Conservation (phyloP, 148 eudicot species). For the Nyssa sinensis region DNA sequence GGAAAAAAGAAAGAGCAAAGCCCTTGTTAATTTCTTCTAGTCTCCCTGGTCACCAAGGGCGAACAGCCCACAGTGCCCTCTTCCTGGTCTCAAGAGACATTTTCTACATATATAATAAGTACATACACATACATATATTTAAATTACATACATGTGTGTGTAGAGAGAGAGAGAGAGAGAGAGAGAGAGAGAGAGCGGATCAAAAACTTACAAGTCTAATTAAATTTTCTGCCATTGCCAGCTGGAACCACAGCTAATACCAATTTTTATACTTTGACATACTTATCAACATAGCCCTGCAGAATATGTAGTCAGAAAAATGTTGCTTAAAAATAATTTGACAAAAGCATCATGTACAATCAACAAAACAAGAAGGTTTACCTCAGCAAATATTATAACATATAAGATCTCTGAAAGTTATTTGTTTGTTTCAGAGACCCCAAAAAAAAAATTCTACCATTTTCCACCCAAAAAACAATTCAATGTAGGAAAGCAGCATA, state of each 20-base stretch:
- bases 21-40: too few relatives aligned
- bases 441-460: not conserved
- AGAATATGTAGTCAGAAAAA: slow-evolving; percentile 12
- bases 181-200: not conserved
- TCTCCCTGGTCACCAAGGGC: too few relatives aligned
- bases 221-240: not conserved
- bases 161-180: too few relatives aligned
- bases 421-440: not conserved
- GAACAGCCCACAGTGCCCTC: too few relatives aligned
- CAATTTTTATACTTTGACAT: slow-evolving; percentile 55
- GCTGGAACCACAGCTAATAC: slow-evolving; percentile 15
- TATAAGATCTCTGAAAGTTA: not conserved
- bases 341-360: not conserved
- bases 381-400: not conserved
- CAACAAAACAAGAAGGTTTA: not conserved
- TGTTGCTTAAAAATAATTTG: not conserved
- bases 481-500: not conserved
- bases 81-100: too few relatives aligned
- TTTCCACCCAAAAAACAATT: not conserved
- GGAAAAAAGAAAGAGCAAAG: too few relatives aligned
- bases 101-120: too few relatives aligned
- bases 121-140: not conserved
- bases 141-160: not conserved
- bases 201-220: slow-evolving; percentile 14
- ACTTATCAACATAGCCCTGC: slow-evolving; percentile 96